These are phyloP conservation scores for Phascolomyces articulosus DNA, from an alignment of 371 early-diverging fungal species.

Conservation along the genomic window DNA sequence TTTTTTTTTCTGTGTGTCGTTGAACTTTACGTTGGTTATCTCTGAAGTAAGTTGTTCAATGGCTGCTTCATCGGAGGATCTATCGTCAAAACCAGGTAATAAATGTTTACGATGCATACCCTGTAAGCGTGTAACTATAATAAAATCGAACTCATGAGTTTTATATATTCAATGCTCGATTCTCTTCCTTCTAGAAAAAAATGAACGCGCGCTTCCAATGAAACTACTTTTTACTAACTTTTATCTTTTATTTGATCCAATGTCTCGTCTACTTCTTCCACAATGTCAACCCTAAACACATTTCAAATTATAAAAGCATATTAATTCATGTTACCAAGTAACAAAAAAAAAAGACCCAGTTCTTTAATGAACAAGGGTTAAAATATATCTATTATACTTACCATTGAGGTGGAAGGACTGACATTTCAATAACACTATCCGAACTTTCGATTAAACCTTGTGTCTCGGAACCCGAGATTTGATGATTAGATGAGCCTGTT, in stretches of 20 bases:
- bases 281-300: conserved; percentile 78
- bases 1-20: neutral
- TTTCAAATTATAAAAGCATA: no score
- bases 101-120: conserved; percentile 88
- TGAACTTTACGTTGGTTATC: conserved; percentile 80
- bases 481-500: conserved; percentile 42
- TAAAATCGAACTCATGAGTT: neutral
- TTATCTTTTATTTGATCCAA: conserved; percentile 61
- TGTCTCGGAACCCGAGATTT: conserved; percentile 56
- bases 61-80: conserved; percentile 78
- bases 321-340: no score
- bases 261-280: conserved; percentile 78
- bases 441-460: conserved; percentile 71
- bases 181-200: neutral
- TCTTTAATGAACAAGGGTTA: neutral
- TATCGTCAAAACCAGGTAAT: conserved; percentile 94
- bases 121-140: conserved; percentile 81
- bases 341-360: no score
- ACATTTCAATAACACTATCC: conserved; percentile 70
- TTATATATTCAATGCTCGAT: neutral
- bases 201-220: no score
- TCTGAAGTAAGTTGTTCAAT: conserved; percentile 82
- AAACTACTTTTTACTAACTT: conserved; percentile 53
- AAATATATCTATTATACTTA: conserved; percentile 22
- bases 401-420: conserved; percentile 87